Evolutionary conservation across 176 grass and related monocot genomes (phyloP), one percentile per base, ranked within the genome.

Genomic region (Avena eriantha): DNA sequence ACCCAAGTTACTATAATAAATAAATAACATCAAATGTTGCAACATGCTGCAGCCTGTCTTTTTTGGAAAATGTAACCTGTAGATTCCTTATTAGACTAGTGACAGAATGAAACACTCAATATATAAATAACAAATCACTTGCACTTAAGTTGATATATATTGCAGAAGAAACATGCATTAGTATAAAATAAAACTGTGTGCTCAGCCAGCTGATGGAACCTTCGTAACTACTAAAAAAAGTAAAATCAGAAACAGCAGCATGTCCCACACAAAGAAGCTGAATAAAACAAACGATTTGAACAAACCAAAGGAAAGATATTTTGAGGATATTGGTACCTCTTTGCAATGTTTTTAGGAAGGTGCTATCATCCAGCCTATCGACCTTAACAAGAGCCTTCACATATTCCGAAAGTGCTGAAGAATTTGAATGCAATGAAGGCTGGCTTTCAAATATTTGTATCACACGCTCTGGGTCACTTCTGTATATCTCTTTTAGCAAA

Each of bases 361-460:
- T 79, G 83, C 94, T 99, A 36, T 96, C 90, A 10, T 99, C 97
- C 87, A 99, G 83, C 61, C 94, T 94, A 85, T 99, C 94, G 73
- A 99, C 94, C 70, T 88, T 94, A 10, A 96, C 97, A 73, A 99
- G 89, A 72, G 97, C 97, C 90, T 99, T 99, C 51, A 99, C 94
- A 83, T 99, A 99, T 84, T 99, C 97, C 18, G 97, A 91, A 78
- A 99, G 77, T 78, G 97, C 94, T 43, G 92, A 82, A 82, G 90
- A 85, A 77, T 96, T 99, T 21, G 85, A 96, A 80, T 91, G 94
- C 34, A 99, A 69, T 35, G 85, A 94, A 39, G 97, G 94, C 74
- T 94, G 92, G 63, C 90, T 99, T 89, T 99, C 97, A 84, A 99
- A 96, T 73, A 99, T 89, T 88, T 93, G 91, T 86, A 99, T 99